Percentiles rank a stretch among this genome's conserved stretches.
These are phyloP conservation scores for Coprinopsis marcescibilis DNA, from an alignment of 768 basidiomycete species.

Conservation along the genomic window DNA sequence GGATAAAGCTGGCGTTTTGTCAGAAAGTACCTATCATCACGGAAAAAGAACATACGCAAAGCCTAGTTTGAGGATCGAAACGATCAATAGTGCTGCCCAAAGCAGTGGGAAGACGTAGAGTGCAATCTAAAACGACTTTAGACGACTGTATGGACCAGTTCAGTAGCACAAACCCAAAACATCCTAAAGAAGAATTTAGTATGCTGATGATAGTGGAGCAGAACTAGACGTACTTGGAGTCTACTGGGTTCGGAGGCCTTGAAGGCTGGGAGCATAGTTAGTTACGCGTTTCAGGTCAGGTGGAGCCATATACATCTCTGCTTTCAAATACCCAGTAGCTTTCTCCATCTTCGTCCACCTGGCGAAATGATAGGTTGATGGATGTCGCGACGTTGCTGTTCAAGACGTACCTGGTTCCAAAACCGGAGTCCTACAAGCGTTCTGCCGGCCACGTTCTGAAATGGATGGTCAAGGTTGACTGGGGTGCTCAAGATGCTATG, in stretches of 20 bases:
- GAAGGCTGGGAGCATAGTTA: slow-evolving; percentile 57
- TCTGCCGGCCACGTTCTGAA: slow-evolving; percentile 87
- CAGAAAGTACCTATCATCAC: neutral
- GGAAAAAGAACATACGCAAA: slow-evolving; percentile 57
- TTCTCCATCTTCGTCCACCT: slow-evolving; percentile 96
- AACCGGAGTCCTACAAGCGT: slow-evolving; percentile 92
- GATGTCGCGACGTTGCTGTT: neutral
- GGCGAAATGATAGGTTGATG: slow-evolving; percentile 4
- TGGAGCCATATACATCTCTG: slow-evolving; percentile 65
- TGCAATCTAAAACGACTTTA: slow-evolving; percentile 50
- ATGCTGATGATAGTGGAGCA: neutral
- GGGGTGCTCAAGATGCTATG: neutral
- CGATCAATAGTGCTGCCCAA: slow-evolving; percentile 83
- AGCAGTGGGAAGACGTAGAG: slow-evolving; percentile 85
- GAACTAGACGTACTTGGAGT: slow-evolving; percentile 60
- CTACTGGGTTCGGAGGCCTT: slow-evolving; percentile 80
- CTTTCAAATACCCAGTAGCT: slow-evolving; percentile 98
- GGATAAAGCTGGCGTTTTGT: slow-evolving; percentile 65
- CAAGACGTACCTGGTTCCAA: slow-evolving; percentile 93
- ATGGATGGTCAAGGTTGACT: neutral
- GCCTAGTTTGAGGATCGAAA: slow-evolving; percentile 85
- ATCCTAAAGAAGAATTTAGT: slow-evolving; percentile 46
- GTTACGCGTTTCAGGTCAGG: slow-evolving; percentile 1
- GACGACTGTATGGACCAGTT: slow-evolving; percentile 3
- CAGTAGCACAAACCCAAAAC: slow-evolving; percentile 69